Conservation (phyloP, 352 stramenopile genomes). For the Phytophthora uliginosa region DNA sequence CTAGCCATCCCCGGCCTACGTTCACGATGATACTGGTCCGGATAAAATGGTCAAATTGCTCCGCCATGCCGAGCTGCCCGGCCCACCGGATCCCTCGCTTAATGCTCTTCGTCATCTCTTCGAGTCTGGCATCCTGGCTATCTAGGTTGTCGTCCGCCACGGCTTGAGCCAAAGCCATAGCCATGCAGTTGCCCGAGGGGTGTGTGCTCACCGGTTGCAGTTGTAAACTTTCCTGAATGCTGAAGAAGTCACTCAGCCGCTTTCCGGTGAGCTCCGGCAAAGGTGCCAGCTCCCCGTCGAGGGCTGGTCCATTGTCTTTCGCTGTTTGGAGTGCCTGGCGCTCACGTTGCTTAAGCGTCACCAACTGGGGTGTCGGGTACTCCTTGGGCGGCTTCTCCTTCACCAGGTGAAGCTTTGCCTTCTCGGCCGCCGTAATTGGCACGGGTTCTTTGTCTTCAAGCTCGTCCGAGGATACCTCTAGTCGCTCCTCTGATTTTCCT, state of each 20-base stretch:
- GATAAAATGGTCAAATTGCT: slow-evolving; percentile 5
- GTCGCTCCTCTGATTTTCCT: neutral
- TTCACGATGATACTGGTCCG: neutral
- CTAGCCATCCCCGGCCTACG: neutral
- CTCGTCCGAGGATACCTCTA: neutral
- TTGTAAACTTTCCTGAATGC: neutral
- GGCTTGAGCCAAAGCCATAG: slow-evolving; percentile 12
- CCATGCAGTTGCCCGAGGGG: slow-evolving; percentile 12
- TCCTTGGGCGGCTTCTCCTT: too few species aligned
- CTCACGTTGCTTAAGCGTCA: too few species aligned
- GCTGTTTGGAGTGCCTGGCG: too few species aligned
- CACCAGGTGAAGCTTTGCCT: too few species aligned
- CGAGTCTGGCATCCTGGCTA: neutral
- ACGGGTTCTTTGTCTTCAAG: neutral
- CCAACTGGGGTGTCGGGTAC: too few species aligned
- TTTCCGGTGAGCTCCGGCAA: too few species aligned
- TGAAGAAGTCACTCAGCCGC: too few species aligned
- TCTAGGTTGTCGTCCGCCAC: slow-evolving; percentile 4
- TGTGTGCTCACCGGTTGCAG: neutral
- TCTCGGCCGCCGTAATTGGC: too few species aligned
- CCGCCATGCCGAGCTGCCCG: neutral
- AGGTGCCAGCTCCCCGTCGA: too few species aligned
- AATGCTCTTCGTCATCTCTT: neutral
- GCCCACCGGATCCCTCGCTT: slow-evolving; percentile 1
- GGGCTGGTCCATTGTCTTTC: too few species aligned